Evolutionary conservation across 495 filamentous ascomycete genomes (phyloP), one percentile per base, ranked within the genome.

Genomic region (Daldinia vernicosa): DNA sequence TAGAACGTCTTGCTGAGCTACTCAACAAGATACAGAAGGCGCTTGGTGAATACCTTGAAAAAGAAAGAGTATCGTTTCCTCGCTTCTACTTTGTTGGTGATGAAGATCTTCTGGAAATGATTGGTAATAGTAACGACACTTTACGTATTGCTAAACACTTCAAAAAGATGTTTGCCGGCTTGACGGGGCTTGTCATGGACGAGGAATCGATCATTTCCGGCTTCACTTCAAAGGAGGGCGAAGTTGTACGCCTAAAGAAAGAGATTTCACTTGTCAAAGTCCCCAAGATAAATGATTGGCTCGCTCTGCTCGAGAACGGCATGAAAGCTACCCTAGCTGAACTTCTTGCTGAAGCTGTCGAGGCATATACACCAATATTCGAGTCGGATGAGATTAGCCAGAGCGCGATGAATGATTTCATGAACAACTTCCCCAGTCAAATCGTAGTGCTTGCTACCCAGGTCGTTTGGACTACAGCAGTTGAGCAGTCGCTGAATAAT

Each of bases 11-110:
- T 53, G 94, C 94, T 4, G 95, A 98, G 75, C 80, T 98, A 40
- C 88, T 99, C 62, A 96, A 97, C 87, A 99, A 98, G 83, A 99
- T 99, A 59, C 96, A 99, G 74, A 99, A 99, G 80, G 95, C 95
- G 4, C 89, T 99, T 14, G 95, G 95, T 76, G 95, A 99, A 83
- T 99, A 99, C 73, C 89, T 99, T 53, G 95, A 99, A 80, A 93
- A 95, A 63, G 95, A 99, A 83, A 88, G 95, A 75, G 90, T 97
- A 3, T 95, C 95, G 2, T 99, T 99, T 83, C 95, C 95, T 53
- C 89, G 95, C 32, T 99, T 99, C 83, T 99, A 99, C 79, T 99
- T 99, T 75, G 95, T 99, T 62, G 95, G 95, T 78, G 95, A 99
- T 74, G 95, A 99, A 79, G 95, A 99, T 79, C 83, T 99, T 64